Evolutionary conservation across 176 grass and related monocot genomes (phyloP).

Genomic region (Leersia perrieri): DNA sequence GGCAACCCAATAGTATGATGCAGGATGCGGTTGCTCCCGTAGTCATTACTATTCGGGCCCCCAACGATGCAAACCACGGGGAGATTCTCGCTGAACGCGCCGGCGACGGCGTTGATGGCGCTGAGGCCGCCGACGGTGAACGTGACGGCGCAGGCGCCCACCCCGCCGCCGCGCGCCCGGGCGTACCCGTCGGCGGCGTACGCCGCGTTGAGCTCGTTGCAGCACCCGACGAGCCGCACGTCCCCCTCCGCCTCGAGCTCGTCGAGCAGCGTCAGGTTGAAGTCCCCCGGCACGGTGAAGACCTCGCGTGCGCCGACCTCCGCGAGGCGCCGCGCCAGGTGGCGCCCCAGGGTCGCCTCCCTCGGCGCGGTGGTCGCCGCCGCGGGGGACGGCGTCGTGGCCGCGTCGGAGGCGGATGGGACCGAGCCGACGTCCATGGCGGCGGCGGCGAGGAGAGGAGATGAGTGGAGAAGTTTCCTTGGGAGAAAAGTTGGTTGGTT

Average conservation of each 20-base stretch:
- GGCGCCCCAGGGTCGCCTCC: conserved; percentile 45
- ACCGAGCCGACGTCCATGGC: conserved; percentile 40
- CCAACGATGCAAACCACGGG: conserved; percentile 49
- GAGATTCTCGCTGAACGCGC: conserved; percentile 61
- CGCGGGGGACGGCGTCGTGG: neutral
- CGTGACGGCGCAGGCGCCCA: conserved; percentile 53
- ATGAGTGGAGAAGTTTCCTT: conserved; percentile 4
- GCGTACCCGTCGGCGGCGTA: conserved; percentile 65
- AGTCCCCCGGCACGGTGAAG: conserved; percentile 55
- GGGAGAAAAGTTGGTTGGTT: neutral
- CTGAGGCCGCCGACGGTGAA: conserved; percentile 64
- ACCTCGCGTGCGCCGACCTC: conserved; percentile 47
- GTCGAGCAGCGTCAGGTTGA: conserved; percentile 63
- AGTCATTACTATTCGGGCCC: conserved; percentile 52
- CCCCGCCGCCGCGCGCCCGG: conserved; percentile 39
- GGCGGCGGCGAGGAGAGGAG: neutral
- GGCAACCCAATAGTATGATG: conserved; percentile 50
- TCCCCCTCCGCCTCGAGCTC: conserved; percentile 59
- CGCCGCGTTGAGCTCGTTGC: conserved; percentile 86
- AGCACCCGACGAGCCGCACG: conserved; percentile 65
- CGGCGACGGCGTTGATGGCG: conserved; percentile 64
- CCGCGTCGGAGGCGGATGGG: neutral
- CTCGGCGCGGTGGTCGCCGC: neutral
- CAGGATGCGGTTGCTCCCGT: conserved; percentile 55
- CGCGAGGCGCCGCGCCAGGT: conserved; percentile 54